A percentile compares a stretch with the other conserved stretches of the same genome.
Evolutionary conservation across 2,329 filamentous ascomycete species (phyloP).

Genomic region (Rhexocercosporidium sp.): DNA sequence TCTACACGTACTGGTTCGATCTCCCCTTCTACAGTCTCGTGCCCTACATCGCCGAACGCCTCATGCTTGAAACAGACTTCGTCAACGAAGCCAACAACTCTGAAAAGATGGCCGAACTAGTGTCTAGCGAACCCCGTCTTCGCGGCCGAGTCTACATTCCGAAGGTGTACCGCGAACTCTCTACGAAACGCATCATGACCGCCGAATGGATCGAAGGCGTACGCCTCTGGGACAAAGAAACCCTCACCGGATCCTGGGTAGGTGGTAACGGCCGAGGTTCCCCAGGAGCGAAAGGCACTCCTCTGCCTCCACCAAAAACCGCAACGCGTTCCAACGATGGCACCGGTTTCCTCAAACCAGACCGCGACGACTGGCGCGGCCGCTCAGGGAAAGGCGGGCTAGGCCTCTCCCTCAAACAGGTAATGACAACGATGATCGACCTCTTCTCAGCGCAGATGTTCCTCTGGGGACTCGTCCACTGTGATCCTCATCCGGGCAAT

Average conservation of each 20-base stretch:
- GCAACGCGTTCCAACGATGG: conserved; percentile 52
- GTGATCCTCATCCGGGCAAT: conserved; percentile 96
- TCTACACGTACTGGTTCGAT: conserved; percentile 89
- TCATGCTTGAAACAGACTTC: conserved; percentile 94
- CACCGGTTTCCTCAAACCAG: conserved; percentile 74
- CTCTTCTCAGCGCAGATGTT: conserved; percentile 98
- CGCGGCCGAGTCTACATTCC: conserved; percentile 87
- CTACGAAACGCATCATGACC: conserved; percentile 83
- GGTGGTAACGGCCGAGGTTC: conserved; percentile 79
- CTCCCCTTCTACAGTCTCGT: conserved; percentile 91
- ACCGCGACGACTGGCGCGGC: conserved; percentile 80
- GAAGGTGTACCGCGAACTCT: conserved; percentile 80
- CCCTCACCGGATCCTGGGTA: conserved; percentile 77
- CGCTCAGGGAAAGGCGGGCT: conserved; percentile 76
- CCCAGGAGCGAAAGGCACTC: conserved; percentile 73
- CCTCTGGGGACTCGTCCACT: conserved; percentile 93
- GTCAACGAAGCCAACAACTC: conserved; percentile 89
- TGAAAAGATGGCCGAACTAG: conserved; percentile 78
- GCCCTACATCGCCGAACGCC: conserved; percentile 90
- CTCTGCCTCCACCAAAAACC: conserved; percentile 50
- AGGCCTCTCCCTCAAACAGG: conserved; percentile 79
- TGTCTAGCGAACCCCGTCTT: conserved; percentile 76
- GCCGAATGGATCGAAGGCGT: conserved; percentile 98
- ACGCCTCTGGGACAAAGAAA: conserved; percentile 87
- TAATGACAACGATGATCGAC: conserved; percentile 97